Conservation (phyloP, 2,329 filamentous ascomycete species). For the Aspergillus texensis region DNA sequence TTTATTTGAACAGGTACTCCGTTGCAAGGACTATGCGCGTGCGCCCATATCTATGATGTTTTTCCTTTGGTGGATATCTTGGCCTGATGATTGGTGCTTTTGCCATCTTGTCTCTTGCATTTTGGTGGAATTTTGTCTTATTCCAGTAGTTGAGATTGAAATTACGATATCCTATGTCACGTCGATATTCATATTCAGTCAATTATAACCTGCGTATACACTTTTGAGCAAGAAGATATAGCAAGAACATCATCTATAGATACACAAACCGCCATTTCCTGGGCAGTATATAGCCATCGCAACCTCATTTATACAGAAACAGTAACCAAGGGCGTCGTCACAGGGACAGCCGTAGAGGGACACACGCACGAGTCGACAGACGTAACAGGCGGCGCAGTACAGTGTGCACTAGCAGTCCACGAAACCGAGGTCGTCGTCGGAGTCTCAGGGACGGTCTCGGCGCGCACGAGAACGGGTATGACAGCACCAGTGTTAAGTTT, state of each 20-base stretch:
- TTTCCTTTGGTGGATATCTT: not conserved
- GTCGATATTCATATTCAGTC: not conserved
- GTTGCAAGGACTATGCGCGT: not conserved
- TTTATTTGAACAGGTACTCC: not conserved
- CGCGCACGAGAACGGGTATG: conserved; percentile 55
- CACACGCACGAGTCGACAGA: conserved; percentile 34
- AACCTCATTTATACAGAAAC: not conserved
- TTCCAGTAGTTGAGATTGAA: not conserved
- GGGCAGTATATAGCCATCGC: not conserved
- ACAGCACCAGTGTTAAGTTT: conserved; percentile 51
- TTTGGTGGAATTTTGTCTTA: not conserved
- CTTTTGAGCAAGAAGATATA: not conserved
- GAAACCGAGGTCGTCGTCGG: conserved; percentile 23
- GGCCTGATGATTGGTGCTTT: not conserved
- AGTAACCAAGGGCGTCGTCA: conserved; percentile 32
- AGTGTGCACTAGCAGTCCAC: conserved; percentile 35
- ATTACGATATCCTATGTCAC: not conserved
- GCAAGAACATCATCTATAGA: not conserved
- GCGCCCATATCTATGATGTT: not conserved
- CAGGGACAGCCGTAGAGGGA: conserved; percentile 30
- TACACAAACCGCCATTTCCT: not conserved
- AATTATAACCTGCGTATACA: not conserved
- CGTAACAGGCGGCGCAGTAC: conserved; percentile 35
- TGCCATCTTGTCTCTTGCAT: not conserved
- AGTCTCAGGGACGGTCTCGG: conserved; percentile 30